Evolutionary conservation across 805 yeast genomes (phyloP), one percentile per base, ranked within the genome.

Genomic region (Yarrowia deformans): DNA sequence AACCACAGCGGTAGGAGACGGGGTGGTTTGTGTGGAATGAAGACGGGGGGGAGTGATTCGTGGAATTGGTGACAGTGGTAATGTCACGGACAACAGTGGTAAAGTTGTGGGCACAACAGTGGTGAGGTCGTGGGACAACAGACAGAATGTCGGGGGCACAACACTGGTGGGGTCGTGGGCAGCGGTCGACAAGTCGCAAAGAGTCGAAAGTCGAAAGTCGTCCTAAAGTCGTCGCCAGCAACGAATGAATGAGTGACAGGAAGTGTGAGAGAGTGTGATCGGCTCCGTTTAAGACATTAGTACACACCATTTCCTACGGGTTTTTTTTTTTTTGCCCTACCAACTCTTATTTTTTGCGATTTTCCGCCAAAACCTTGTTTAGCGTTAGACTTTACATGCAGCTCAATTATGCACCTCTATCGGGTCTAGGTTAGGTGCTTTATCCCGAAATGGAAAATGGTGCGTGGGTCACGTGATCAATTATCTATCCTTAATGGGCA

Each of bases 261-360:
- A 39, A 54, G 54, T 16, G 35, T 19, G 60, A 35, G 60, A 23
- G 29, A 8, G 35, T 19, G 60, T 39, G 60, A 54, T 54, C 60
- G 60, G 45, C 60, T 54, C 32, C 13, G 60, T 54, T 54, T 54
- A 54, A 54, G 60, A 54, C 60, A 54, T 37, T 54, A 54, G 60
- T 54, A 54, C 60, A 54, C 60, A 54, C 60, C 60, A 54, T 39
- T 19, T 54, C 35, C 60, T 39, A 34, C 43, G 12, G n/a, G n/a
- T n/a, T n/a, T n/a, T 39, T 50, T 49, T 50, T 54, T 23, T 16
- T 8, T 35, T 8, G 14, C 56, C 60, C 23, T 19, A 7, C n/a
- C 29, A 5, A 5, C 8, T 43, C 42, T 50, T 54, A 39, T 39
- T 54, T 54, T 54, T 54, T 54, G 19, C 45, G 60, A 39, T 54